Evolutionary conservation across 805 yeast genomes (phyloP).

Genomic region (Saccharomyces kudriavzevii): DNA sequence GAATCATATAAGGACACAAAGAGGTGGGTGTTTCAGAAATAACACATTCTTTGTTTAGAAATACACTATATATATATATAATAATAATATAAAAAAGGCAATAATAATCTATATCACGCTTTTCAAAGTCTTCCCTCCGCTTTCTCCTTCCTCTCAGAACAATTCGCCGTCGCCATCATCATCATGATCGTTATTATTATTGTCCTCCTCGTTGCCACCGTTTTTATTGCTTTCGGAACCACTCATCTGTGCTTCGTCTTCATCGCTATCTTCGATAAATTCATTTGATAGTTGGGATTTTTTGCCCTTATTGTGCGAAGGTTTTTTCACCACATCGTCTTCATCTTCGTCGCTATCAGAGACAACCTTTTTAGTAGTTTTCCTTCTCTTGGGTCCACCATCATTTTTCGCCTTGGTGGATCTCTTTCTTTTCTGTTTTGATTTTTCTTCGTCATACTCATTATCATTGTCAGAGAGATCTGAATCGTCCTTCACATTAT

Average conservation of each 20-base stretch:
- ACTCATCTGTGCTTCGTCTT: conserved; percentile 22
- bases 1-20: conserved; percentile 40
- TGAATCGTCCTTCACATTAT: conserved; percentile 32
- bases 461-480: conserved; percentile 30
- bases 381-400: conserved; percentile 27
- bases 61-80: background rate
- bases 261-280: conserved; percentile 39
- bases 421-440: conserved; percentile 20
- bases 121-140: background rate
- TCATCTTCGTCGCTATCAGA: conserved; percentile 23
- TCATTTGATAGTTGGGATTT: conserved; percentile 31
- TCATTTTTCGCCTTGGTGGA: conserved; percentile 13
- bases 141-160: conserved; percentile 7
- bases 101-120: background rate
- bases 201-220: conserved; percentile 10
- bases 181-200: conserved; percentile 17
- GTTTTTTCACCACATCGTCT: conserved; percentile 19
- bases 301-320: conserved; percentile 21
- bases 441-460: conserved; percentile 22
- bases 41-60: background rate
- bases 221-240: conserved; percentile 11
- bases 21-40: conserved; percentile 32
- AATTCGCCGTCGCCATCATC: conserved; percentile 11
- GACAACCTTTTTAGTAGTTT: conserved; percentile 38
- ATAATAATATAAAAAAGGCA: background rate